A percentile compares a stretch with the other conserved stretches of the same genome.
Conservation (phyloP, 2,329 filamentous ascomycete species). For the Curvularia sp. region DNA sequence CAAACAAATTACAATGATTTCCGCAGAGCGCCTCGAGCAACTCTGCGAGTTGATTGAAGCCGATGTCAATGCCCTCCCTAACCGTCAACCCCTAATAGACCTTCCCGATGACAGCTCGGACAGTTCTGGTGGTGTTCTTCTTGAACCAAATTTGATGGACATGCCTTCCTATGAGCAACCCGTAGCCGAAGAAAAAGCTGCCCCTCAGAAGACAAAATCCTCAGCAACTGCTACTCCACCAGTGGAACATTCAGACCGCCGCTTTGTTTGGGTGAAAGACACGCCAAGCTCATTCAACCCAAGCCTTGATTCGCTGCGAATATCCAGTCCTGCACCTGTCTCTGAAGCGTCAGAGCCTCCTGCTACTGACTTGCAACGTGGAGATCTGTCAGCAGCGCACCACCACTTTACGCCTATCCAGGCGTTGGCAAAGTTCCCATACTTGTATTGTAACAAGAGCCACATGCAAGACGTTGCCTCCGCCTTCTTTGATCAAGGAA, state of each 20-base stretch:
- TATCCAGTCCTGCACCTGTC: constrained; percentile 9
- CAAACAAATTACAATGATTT: constrained; percentile 29
- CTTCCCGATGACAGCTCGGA: constrained; percentile 23
- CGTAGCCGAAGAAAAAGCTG: not conserved
- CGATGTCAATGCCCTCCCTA: constrained; percentile 39
- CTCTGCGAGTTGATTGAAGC: constrained; percentile 28
- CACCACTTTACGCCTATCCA: constrained; percentile 53
- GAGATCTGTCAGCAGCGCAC: constrained; percentile 42
- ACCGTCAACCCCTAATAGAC: constrained; percentile 14
- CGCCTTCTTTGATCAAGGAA: constrained; percentile 63
- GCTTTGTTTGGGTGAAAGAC: constrained; percentile 33
- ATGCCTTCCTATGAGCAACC: constrained; percentile 20
- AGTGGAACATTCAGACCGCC: constrained; percentile 24
- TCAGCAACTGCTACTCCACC: not conserved
- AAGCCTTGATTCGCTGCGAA: constrained; percentile 23
- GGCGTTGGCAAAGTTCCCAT: constrained; percentile 65
- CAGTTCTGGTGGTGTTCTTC: constrained; percentile 29
- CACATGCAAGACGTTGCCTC: constrained; percentile 57
- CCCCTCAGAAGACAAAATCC: not conserved
- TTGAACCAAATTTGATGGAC: constrained; percentile 10
- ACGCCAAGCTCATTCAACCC: constrained; percentile 35
- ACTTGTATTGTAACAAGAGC: constrained; percentile 62
- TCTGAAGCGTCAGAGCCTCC: constrained; percentile 21
- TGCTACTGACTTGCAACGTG: constrained; percentile 28
- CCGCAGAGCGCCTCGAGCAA: constrained; percentile 32